phyloP scores from a whole-genome alignment of 164 flowering plant genomes.

The Vitis labrusca region DNA sequence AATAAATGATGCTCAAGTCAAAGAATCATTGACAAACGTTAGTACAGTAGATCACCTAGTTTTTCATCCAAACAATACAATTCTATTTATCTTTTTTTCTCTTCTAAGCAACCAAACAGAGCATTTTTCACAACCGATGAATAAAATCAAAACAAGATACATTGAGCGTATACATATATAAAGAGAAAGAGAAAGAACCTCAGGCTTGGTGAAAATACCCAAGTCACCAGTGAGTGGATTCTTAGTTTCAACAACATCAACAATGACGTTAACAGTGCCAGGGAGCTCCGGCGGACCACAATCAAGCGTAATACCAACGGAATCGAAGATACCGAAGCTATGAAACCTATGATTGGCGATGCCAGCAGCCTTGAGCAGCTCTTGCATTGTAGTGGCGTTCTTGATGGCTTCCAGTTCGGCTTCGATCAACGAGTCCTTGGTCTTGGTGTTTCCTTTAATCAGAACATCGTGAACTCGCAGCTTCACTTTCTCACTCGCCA shows the following conservation, averaged over 20 bases:
- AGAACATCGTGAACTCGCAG: slow-evolving; percentile 80
- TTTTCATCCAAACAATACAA: too few relatives aligned
- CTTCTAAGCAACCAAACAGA: background rate
- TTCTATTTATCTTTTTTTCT: background rate
- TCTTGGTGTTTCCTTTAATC: slow-evolving; percentile 79
- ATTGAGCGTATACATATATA: background rate
- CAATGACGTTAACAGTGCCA: slow-evolving; percentile 75
- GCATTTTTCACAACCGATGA: background rate
- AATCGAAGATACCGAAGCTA: slow-evolving; percentile 66
- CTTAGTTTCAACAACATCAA: slow-evolving; percentile 62
- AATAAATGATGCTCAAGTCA: too few relatives aligned
- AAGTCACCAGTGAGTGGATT: slow-evolving; percentile 64
- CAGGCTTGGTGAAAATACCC: slow-evolving; percentile 76
- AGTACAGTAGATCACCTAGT: too few relatives aligned
- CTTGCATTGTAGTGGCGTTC: slow-evolving; percentile 60
- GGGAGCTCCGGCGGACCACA: slow-evolving; percentile 89
- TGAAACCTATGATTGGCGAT: slow-evolving; percentile 53
- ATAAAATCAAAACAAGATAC: background rate
- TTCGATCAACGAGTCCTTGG: slow-evolving; percentile 75
- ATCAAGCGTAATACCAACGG: slow-evolving; percentile 74
- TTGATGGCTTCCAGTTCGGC: slow-evolving; percentile 51
- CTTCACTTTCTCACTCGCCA: slow-evolving; percentile 48
- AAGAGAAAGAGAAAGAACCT: slow-evolving; percentile 39
- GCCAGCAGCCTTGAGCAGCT: slow-evolving; percentile 57
- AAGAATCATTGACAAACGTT: too few relatives aligned